Conservation (phyloP, 2,329 filamentous ascomycete genomes). For the Didymella sp. region DNA sequence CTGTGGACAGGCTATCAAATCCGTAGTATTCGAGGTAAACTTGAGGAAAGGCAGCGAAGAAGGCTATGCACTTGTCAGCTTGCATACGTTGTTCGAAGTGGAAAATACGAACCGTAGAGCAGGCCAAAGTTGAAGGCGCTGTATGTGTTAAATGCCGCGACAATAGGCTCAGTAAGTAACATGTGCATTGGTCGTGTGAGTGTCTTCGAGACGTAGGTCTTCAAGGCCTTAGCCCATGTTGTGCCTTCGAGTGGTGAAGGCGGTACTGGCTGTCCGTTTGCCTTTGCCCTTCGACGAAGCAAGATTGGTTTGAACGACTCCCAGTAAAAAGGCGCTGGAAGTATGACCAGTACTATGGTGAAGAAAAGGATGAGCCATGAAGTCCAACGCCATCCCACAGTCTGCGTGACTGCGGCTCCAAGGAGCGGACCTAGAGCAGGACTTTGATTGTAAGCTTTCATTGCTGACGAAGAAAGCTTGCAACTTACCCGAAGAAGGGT, state of each 20-base stretch:
- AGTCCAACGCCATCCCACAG: constrained; percentile 50
- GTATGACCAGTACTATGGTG: constrained; percentile 38
- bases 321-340: constrained; percentile 7
- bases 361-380: constrained; percentile 53
- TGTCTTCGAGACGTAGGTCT: not conserved
- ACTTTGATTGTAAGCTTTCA: not conserved
- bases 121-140: constrained; percentile 12
- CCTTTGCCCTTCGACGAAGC: constrained; percentile 46
- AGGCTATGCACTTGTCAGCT: no score
- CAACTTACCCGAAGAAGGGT: constrained; percentile 45
- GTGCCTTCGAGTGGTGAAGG: not conserved
- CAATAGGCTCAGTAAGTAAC: not conserved
- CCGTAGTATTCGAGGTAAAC: no score
- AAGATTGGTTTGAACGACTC: constrained; percentile 63
- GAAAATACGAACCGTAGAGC: no score
- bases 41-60: no score
- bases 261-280: not conserved
- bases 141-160: not conserved
- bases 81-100: no score
- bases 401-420: constrained; percentile 50
- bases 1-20: no score
- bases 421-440: constrained; percentile 31
- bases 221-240: not conserved
- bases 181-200: not conserved
- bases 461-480: not conserved